Evolutionary conservation across 129 eudicot genomes (phyloP), one percentile per base, ranked within the genome.

Genomic region (Chrysanthemum seticuspe): DNA sequence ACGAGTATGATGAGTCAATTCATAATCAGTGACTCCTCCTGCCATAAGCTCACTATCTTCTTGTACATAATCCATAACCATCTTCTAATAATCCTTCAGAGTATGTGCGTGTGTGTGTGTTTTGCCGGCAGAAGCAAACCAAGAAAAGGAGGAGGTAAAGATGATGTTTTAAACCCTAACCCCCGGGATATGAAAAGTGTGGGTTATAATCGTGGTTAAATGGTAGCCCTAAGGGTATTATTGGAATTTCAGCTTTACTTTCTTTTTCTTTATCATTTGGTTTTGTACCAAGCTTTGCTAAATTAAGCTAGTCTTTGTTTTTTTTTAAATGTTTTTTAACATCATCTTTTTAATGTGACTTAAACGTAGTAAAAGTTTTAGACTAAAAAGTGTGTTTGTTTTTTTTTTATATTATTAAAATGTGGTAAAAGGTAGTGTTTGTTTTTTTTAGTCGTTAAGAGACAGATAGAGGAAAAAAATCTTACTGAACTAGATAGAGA

Each of bases 1-100:
- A 65, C 82, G 82, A 71, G 71, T 62, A 72, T 65, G 64, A 54
- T 71, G 68, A 64, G 77, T 40, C 73, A 71, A 3, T 34, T 71
- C 82, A 65, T 65, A 78, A 65, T 78, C 82, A 57, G 50, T 71
- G 14, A 78, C 68, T 12, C 45, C 80, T 31, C 2, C 36, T 31
- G 6, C 6, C 75, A 77, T 70, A 31, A 62, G 72, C 70, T 13
- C 72, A 53, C 16, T 60, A 56, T 48, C 78, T 52, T 52, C 58
- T 53, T 12, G 12, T 14, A 13, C 78, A 62, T 36, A 36, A 60
- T 12, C 19, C 66, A 57, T 9, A 15, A 15, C 52, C 48, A 27
- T 11, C 75, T 13, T 10, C 59, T 47, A 23, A 49, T 48, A 45
- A 52, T 25, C n/a, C 14, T 10, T n/a, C 6, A 69, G 47, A 44